These are phyloP conservation scores for Fraxinus platypoda DNA, from an alignment of 305 asterid genomes.

Conservation along the genomic window DNA sequence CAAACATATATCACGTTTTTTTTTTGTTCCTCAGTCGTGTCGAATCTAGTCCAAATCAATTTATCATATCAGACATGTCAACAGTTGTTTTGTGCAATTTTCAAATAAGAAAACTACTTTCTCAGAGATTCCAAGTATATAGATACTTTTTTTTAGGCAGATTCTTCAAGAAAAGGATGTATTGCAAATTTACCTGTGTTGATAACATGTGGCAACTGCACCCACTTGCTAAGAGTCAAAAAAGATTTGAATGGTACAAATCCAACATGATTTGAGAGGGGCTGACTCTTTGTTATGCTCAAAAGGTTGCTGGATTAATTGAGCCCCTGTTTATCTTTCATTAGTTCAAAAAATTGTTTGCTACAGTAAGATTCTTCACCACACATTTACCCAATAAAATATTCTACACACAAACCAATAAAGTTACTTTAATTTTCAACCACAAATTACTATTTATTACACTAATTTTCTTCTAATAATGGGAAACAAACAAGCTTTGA, in stretches of 20 bases:
- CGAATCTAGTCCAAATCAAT: not conserved
- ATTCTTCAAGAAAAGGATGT: not conserved
- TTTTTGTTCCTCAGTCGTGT: not conserved
- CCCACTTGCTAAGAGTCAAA: not conserved
- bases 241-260: not conserved
- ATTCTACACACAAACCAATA: no score
- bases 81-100: not conserved
- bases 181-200: not conserved
- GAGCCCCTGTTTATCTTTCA: no score
- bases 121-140: not conserved
- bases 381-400: no score
- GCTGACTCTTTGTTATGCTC: not conserved
- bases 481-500: no score
- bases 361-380: no score
- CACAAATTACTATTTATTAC: no score
- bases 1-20: not conserved
- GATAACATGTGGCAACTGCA: not conserved
- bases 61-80: not conserved
- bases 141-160: not conserved
- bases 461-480: no score
- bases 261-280: not conserved
- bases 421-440: no score
- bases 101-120: not conserved
- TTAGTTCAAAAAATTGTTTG: no score
- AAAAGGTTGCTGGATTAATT: no score